These are phyloP conservation scores for Fusarium keratoplasticum DNA, from an alignment of 2,329 filamentous ascomycete species.

Conservation along the genomic window DNA sequence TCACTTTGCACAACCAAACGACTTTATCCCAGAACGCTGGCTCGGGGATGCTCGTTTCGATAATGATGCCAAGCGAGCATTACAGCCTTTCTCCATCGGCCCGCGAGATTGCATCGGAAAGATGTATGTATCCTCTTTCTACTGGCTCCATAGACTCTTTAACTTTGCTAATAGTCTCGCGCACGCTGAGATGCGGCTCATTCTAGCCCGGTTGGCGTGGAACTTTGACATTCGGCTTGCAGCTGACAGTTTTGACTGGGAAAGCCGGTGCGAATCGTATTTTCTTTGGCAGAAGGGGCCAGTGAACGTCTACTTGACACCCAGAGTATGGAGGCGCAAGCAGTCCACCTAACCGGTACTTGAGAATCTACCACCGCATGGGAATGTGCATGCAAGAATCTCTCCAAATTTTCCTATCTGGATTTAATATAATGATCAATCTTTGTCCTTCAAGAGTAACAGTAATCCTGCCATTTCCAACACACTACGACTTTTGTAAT, in stretches of 20 bases:
- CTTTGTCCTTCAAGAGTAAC: neutral
- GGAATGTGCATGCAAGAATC: neutral
- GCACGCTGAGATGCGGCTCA: conserved; percentile 13
- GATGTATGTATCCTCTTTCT: conserved; percentile 52
- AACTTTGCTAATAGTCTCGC: neutral
- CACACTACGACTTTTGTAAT: neutral
- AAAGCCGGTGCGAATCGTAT: neutral
- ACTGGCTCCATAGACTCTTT: neutral
- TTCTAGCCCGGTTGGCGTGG: conserved; percentile 7
- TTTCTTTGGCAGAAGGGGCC: conserved; percentile 1
- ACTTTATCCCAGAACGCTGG: conserved; percentile 28
- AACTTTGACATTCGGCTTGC: conserved; percentile 3
- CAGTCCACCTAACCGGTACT: neutral
- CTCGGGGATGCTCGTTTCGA: conserved; percentile 45
- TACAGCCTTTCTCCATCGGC: conserved; percentile 61
- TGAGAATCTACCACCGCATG: neutral
- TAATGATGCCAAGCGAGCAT: conserved; percentile 52
- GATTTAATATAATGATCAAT: neutral
- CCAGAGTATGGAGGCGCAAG: neutral
- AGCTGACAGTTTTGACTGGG: neutral
- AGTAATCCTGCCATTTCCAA: neutral
- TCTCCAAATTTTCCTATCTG: neutral
- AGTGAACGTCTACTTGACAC: neutral
- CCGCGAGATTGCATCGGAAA: conserved; percentile 62
- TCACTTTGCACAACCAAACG: conserved; percentile 22